Evolutionary conservation across 768 basidiomycete species (phyloP).

Genomic region (Sutorius australiensis): DNA sequence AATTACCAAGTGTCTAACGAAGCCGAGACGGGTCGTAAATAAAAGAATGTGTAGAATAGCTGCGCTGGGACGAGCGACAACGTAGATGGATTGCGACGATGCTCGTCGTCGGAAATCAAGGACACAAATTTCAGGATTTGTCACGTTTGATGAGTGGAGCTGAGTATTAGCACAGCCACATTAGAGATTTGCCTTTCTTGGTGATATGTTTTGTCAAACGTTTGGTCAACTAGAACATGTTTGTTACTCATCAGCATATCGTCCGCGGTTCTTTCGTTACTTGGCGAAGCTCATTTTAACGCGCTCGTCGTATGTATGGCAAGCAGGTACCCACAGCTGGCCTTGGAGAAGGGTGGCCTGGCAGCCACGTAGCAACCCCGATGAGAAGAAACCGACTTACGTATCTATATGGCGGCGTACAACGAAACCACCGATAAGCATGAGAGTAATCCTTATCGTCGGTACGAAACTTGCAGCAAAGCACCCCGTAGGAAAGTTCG

Average conservation of each 20-base stretch:
- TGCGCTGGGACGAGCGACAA: not conserved
- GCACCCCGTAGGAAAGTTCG: slow-evolving; percentile 1
- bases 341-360: not conserved
- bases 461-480: not conserved
- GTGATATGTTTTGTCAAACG: not conserved
- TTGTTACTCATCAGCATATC: slow-evolving; percentile 6
- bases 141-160: slow-evolving; percentile 19
- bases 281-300: not conserved
- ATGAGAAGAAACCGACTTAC: slow-evolving; percentile 6
- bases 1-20: slow-evolving; percentile 3
- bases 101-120: slow-evolving; percentile 17
- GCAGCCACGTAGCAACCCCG: not conserved
- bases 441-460: slow-evolving; percentile 15
- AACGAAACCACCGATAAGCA: not conserved
- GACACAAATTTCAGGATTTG: slow-evolving; percentile 23
- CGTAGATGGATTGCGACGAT: slow-evolving; percentile 4
- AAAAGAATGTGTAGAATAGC: slow-evolving; percentile 11
- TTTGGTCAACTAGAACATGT: not conserved
- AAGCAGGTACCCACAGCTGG: not conserved
- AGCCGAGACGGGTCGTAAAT: slow-evolving; percentile 11
- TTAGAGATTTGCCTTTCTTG: slow-evolving; percentile 16
- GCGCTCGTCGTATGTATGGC: not conserved
- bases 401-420: not conserved
- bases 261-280: not conserved
- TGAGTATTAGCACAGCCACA: slow-evolving; percentile 20